Conservation (phyloP, 1,139 yeast genomes). For the Candida labiduridarum region DNA sequence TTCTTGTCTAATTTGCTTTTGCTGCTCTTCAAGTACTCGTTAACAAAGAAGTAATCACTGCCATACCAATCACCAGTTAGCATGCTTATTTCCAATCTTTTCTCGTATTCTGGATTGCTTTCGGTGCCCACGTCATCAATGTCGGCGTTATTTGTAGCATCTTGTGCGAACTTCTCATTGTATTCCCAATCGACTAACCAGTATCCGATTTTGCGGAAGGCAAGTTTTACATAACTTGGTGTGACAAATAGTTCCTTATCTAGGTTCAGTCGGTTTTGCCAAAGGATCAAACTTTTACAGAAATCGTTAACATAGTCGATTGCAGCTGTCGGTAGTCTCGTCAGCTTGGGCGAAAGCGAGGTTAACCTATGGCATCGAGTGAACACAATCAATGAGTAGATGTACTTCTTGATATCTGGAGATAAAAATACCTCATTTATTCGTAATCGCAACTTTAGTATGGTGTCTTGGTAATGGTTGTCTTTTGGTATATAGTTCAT, state of each 20-base stretch:
- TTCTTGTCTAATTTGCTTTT: conserved; percentile 21
- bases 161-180: conserved; percentile 18
- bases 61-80: conserved; percentile 54
- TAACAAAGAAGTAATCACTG: conserved; percentile 42
- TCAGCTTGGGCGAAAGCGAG: conserved; percentile 40
- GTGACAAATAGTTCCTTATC: conserved; percentile 30
- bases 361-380: conserved; percentile 44
- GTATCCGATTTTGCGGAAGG: conserved; percentile 45
- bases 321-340: conserved; percentile 37
- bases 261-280: conserved; percentile 19
- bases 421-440: conserved; percentile 28
- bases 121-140: conserved; percentile 12
- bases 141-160: conserved; percentile 8
- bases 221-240: conserved; percentile 43
- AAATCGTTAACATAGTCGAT: conserved; percentile 31
- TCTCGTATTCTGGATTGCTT: conserved; percentile 15
- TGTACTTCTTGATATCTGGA: conserved; percentile 41
- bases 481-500: conserved; percentile 1
- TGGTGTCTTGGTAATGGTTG: conserved; percentile 8
- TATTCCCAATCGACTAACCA: conserved; percentile 52
- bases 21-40: conserved; percentile 29
- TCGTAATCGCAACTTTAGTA: conserved; percentile 13
- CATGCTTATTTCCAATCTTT: conserved; percentile 33
- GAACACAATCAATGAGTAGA: conserved; percentile 41
- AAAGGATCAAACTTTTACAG: conserved; percentile 32